These are phyloP conservation scores for Naganishia randhawae DNA, from an alignment of 768 basidiomycete genomes.

Conservation along the genomic window DNA sequence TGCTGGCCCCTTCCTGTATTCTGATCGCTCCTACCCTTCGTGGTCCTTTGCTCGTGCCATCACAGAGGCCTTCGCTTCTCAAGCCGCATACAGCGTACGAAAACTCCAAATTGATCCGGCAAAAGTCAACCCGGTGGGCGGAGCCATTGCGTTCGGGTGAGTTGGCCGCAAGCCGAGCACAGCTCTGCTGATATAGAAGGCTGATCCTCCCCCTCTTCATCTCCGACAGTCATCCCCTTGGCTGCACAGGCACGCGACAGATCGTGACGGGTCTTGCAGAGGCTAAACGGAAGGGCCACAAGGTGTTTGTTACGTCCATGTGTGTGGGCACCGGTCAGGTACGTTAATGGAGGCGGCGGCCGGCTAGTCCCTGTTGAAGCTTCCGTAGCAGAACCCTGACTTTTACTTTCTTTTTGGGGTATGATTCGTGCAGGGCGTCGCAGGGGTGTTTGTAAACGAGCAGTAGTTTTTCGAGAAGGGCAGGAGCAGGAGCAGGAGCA, in stretches of 20 bases:
- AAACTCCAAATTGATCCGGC: conserved; percentile 66
- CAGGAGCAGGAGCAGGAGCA: background rate
- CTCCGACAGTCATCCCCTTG: conserved; percentile 26
- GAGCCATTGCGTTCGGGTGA: conserved; percentile 69
- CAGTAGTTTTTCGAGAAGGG: conserved; percentile 11
- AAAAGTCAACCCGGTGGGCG: conserved; percentile 83
- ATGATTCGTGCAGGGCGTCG: conserved; percentile 21
- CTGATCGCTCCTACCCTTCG: conserved; percentile 55
- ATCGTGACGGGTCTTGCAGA: conserved; percentile 74
- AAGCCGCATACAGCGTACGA: conserved; percentile 67
- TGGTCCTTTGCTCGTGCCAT: too few relatives aligned
- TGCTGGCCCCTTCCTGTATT: too few relatives aligned
- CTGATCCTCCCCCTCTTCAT: background rate
- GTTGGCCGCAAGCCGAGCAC: background rate
- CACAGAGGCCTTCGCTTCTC: conserved; percentile 78
- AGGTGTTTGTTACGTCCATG: conserved; percentile 85
- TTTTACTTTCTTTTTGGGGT: background rate
- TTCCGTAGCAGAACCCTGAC: background rate
- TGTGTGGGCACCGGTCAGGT: conserved; percentile 81
- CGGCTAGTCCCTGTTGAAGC: background rate
- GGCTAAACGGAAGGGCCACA: conserved; percentile 69
- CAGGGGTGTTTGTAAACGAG: conserved; percentile 28
- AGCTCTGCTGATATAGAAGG: background rate
- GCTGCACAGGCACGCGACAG: conserved; percentile 66
- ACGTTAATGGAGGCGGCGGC: too few relatives aligned